phyloP scores from a whole-genome alignment of 345 rosid species.

The Boechera retrofracta region DNA sequence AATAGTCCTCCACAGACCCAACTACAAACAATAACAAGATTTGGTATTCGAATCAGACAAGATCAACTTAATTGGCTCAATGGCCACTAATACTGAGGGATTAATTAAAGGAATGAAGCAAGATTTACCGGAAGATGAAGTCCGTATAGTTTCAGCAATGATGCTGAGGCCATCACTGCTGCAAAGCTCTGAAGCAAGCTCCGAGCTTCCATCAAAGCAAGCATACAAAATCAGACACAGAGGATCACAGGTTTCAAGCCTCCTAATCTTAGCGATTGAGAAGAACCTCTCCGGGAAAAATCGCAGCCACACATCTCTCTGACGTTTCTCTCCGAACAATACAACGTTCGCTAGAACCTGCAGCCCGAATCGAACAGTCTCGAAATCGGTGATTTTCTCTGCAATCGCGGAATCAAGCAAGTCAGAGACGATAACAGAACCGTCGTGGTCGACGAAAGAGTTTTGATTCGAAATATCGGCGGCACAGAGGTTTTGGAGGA shows the following conservation, averaged over 20 bases:
- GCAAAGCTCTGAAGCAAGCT: conserved; percentile 51
- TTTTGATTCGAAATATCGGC: conserved; percentile 65
- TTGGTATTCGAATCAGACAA: not conserved
- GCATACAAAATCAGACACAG: conserved; percentile 68
- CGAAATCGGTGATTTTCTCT: conserved; percentile 46
- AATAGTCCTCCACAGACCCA: conserved; percentile 70
- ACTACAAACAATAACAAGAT: conserved; percentile 45
- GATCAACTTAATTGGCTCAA: too few species aligned
- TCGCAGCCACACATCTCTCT: too few species aligned
- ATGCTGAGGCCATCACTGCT: conserved; percentile 55
- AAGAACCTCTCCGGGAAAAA: too few species aligned
- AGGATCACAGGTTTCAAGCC: conserved; percentile 73
- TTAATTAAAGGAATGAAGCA: too few species aligned
- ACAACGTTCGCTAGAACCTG: too few species aligned
- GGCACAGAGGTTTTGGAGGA: conserved; percentile 80
- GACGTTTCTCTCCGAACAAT: too few species aligned
- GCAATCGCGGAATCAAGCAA: conserved; percentile 33
- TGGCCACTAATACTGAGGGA: too few species aligned
- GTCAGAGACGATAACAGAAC: conserved; percentile 49
- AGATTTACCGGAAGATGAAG: conserved; percentile 58
- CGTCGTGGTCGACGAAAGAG: conserved; percentile 55
- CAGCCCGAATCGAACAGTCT: too few species aligned
- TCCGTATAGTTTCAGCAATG: conserved; percentile 54
- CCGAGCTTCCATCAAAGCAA: conserved; percentile 63
- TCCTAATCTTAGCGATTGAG: too few species aligned